Evolutionary conservation across 495 filamentous ascomycete genomes (phyloP).

Genomic region (Aspergillus saccharolyticus): DNA sequence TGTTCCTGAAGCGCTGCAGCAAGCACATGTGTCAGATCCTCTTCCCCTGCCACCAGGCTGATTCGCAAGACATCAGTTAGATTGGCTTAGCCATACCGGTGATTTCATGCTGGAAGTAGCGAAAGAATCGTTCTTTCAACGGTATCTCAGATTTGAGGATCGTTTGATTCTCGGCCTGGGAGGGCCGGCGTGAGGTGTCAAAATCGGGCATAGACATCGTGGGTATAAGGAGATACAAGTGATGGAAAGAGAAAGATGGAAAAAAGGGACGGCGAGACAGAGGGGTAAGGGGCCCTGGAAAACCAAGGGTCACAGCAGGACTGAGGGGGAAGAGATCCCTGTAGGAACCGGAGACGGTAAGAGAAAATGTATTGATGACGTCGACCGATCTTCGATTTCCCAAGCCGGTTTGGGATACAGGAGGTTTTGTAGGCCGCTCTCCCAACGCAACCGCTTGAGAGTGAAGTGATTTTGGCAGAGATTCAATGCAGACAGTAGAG

Average conservation of each 20-base stretch:
- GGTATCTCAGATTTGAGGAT: constrained; percentile 39
- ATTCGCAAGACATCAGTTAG: constrained; percentile 11
- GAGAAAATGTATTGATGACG: constrained; percentile 22
- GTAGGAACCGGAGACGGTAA: neutral
- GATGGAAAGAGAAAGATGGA: neutral
- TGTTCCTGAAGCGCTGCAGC: constrained; percentile 54
- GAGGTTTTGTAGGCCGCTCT: neutral
- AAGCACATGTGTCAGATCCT: constrained; percentile 13
- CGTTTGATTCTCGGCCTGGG: constrained; percentile 37
- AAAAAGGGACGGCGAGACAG: neutral
- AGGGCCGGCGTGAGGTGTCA: constrained; percentile 30
- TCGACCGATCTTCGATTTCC: constrained; percentile 12
- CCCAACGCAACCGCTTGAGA: neutral
- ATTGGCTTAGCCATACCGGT: constrained; percentile 45
- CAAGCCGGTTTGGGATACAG: neutral
- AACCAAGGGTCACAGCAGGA: neutral
- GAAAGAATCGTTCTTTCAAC: constrained; percentile 71
- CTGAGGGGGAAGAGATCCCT: neutral
- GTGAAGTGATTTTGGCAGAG: neutral
- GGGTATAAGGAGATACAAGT: neutral
- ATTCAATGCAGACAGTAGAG: neutral
- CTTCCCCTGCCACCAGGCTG: constrained; percentile 8
- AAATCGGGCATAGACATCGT: constrained; percentile 33
- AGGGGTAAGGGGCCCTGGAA: neutral
- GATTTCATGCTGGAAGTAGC: constrained; percentile 69